Evolutionary conservation across 441 rosid genomes (phyloP), one percentile per base, ranked within the genome.

Genomic region (Breynia disticha): DNA sequence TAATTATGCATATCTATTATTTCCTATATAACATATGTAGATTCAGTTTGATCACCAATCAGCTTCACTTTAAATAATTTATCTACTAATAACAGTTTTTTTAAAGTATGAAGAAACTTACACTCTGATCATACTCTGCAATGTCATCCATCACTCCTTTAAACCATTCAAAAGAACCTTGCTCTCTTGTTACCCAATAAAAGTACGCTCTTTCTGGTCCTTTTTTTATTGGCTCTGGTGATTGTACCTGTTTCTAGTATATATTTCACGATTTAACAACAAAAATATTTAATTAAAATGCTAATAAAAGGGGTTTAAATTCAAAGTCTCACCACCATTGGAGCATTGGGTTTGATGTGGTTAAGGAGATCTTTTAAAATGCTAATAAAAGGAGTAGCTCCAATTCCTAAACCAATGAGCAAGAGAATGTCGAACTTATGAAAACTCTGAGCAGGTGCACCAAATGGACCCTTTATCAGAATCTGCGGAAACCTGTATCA

Each of bases 61-160:
- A 15, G 11, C 47, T 24, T 15, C 12, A 16, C 11, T 24, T 24
- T 24, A 24, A 24, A 24, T 7, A 24, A 24, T 24, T 0, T 7
- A 14, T 4, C 12, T n/a, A n/a, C n/a, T n/a, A 39, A 13, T 39
- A 39, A 39, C 12, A 39, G 9, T 14, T 2, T 39, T 39, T 2
- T 39, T 9, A 48, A 3, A 16, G 21, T 16, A 20, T 2, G 15
- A 17, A 11, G 8, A 48, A 57, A 62, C 79, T 53, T 56, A 90
- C 94, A 19, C 75, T 76, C 46, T 55, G 67, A 52, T 91, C 97
- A 22, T 52, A 79, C 48, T 88, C 91, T 22, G 95, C 97, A 22
- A 93, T 74, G 37, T 93, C 98, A 74, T 93, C 93, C 98, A 93
- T 88, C 48, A 93, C 98, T 54, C 97, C 98, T 65, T 88, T 93